These are phyloP conservation scores for Leccinum arenicola DNA, from an alignment of 768 basidiomycete genomes.

Conservation along the genomic window DNA sequence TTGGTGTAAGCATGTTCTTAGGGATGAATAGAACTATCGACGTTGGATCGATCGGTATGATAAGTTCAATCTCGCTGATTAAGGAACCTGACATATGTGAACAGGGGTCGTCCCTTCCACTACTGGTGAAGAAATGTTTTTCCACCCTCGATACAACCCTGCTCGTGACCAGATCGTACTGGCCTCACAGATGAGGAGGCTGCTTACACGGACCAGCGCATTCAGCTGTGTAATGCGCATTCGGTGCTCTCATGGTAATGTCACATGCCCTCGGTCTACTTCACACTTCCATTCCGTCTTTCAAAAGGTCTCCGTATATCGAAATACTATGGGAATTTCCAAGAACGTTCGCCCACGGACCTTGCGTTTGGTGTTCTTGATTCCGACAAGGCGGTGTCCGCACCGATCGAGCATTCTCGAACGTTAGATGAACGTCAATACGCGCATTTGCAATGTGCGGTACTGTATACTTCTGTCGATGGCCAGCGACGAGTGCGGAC, in stretches of 20 bases:
- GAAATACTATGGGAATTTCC: constrained; percentile 72
- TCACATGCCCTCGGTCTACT: background rate
- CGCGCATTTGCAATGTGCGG: constrained; percentile 81
- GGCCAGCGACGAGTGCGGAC: constrained; percentile 85
- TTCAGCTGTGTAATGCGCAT: constrained; percentile 82
- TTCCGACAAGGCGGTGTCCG: constrained; percentile 76
- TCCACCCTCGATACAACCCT: constrained; percentile 85
- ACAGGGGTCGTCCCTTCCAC: constrained; percentile 61
- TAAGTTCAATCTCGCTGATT: constrained; percentile 1
- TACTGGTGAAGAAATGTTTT: constrained; percentile 90
- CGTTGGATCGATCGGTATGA: constrained; percentile 77
- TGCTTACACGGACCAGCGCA: constrained; percentile 66
- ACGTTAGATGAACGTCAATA: constrained; percentile 67
- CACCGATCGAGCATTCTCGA: constrained; percentile 69
- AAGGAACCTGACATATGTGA: constrained; percentile 4
- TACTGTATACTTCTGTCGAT: constrained; percentile 74
- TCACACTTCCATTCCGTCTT: constrained; percentile 10
- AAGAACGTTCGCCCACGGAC: constrained; percentile 64
- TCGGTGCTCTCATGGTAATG: constrained; percentile 79
- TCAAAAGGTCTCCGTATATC: constrained; percentile 58
- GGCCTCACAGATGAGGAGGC: constrained; percentile 70
- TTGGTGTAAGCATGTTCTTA: constrained; percentile 88
- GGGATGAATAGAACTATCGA: constrained; percentile 80
- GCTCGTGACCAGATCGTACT: constrained; percentile 62
- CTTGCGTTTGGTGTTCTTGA: constrained; percentile 78